These are phyloP conservation scores for Cylindrotheca fusiformis DNA, from an alignment of 108 stramenopile species.

Conservation along the genomic window DNA sequence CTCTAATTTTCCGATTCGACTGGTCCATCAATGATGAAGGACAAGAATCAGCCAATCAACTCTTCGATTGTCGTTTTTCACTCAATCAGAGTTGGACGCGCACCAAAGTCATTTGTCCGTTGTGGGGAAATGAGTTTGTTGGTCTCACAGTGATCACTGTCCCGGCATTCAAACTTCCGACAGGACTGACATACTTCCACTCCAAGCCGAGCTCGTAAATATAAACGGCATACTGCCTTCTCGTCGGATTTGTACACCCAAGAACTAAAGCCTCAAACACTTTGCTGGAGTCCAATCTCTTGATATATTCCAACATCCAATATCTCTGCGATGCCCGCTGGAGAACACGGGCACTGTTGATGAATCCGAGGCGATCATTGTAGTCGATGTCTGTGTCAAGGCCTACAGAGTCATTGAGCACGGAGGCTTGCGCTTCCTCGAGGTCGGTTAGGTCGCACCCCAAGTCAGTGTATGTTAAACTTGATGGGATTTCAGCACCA, in stretches of 20 bases:
- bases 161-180: conserved; percentile 53
- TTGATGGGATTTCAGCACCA: conserved; percentile 43
- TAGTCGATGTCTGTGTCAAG: conserved; percentile 79
- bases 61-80: too few species aligned
- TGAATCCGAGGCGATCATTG: conserved; percentile 42
- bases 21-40: too few species aligned
- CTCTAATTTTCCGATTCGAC: too few species aligned
- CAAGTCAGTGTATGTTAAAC: conserved; percentile 40
- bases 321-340: conserved; percentile 62
- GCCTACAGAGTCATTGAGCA: conserved; percentile 10
- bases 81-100: conserved; percentile 10
- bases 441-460: conserved; percentile 37
- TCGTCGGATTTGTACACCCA: conserved; percentile 58
- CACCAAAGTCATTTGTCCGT: conserved; percentile 40
- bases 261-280: conserved; percentile 58
- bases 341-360: conserved; percentile 49
- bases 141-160: conserved; percentile 48
- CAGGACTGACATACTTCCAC: conserved; percentile 60
- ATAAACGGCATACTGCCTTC: conserved; percentile 68
- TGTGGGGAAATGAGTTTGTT: conserved; percentile 47
- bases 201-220: conserved; percentile 74
- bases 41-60: too few species aligned
- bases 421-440: neutral
- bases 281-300: conserved; percentile 30
- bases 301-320: conserved; percentile 79